Percentiles rank a stretch among this genome's conserved stretches.
Evolutionary conservation across 1,139 yeast genomes (phyloP).

Genomic region (Kazachstania sp.): DNA sequence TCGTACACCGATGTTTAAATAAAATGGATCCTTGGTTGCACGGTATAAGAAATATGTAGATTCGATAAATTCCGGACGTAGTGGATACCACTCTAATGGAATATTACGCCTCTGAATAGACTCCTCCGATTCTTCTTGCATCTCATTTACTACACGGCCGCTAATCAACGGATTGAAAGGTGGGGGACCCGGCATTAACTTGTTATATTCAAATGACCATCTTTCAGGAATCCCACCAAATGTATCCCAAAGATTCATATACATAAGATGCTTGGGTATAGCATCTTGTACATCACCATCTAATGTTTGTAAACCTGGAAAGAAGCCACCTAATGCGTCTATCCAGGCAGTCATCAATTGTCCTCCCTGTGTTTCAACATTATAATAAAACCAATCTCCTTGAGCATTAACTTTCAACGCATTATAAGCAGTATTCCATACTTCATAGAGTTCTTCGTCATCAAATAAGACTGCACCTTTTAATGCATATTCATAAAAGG

Average conservation of each 20-base stretch:
- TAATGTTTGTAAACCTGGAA: conserved; percentile 75
- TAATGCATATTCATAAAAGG: conserved; percentile 81
- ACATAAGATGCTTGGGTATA: conserved; percentile 51
- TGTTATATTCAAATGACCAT: conserved; percentile 44
- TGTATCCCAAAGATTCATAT: conserved; percentile 68
- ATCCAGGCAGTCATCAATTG: conserved; percentile 55
- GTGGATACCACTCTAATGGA: conserved; percentile 80
- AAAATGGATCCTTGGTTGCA: conserved; percentile 83
- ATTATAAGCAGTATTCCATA: conserved; percentile 53
- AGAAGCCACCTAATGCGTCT: conserved; percentile 80
- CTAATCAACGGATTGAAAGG: background rate
- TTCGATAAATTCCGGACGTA: conserved; percentile 86
- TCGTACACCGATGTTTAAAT: conserved; percentile 62
- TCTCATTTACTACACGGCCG: background rate
- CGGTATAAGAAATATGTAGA: conserved; percentile 76
- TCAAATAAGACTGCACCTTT: conserved; percentile 68
- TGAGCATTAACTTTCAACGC: conserved; percentile 48
- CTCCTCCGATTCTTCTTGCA: background rate
- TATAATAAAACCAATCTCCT: conserved; percentile 51
- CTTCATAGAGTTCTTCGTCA: conserved; percentile 49
- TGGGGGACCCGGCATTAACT: background rate
- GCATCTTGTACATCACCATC: conserved; percentile 72
- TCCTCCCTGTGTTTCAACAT: conserved; percentile 51
- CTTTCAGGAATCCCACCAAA: conserved; percentile 83
- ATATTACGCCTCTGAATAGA: conserved; percentile 20